Base-by-base conservation (phyloP, 208 protist species). In the Strigomonas galati region DNA sequence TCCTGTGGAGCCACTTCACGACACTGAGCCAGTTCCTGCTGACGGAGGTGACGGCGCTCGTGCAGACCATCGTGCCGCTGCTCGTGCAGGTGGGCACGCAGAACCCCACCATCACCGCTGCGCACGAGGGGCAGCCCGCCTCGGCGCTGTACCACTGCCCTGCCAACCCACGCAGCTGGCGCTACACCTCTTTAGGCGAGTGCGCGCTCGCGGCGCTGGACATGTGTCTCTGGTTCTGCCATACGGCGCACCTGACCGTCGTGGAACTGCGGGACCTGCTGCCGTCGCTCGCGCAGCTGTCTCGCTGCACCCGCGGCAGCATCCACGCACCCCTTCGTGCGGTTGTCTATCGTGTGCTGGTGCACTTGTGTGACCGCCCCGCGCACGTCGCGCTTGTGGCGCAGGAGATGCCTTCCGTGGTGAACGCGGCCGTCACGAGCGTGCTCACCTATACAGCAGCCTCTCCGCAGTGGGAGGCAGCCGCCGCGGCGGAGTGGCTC, bases 131-230 rank as follows among this genome's bases (percentile, higher is more conserved):
- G 52, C 63, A 71, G 12, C 74, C 81, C 0, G 70, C 73, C 9
- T 94, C 88, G 30, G 69, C 79, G 27, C 62, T 92, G 28, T 77
- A 92, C 62, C 60, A 87, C 69, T 67, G 72, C 30, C 79, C 83
- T 0, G 58, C 44, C 14, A 79, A 78, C 66, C 66, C 77, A 24
- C 81, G 78, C 49, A 67, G 78, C 43, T 73, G 78, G 23, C 84
- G 89, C 49, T 86, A 85, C 72, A 92, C 82, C 1, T 82, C 81
- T 0, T 66, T 94, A n/a, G 89, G 89, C 28, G 89, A 94, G 71
- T 79, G 76, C 54, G 71, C 84, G 19, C 44, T 91, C 19, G 71
- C 81, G 2, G 80, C 85, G 15, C 62, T 92, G 51, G 89, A 94
- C 64, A 73, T 76, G 3, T 87, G 79, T 58, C 69, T 91, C 62